phyloP scores from a whole-genome alignment of 1,284 basidiomycete species.

The Cutaneotrichosporon curvatum region DNA sequence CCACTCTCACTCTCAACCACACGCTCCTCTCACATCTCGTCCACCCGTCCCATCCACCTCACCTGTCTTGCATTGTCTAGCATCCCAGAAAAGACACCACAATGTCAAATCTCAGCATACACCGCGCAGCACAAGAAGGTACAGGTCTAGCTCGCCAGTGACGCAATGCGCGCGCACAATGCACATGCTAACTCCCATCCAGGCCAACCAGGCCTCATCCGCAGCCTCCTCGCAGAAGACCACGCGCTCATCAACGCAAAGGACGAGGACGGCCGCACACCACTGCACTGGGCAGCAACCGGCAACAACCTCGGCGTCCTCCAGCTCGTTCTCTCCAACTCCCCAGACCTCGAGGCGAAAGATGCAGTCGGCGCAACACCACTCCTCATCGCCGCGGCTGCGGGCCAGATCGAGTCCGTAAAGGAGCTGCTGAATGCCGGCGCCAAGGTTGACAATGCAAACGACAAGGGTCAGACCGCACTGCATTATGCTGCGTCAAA shows the following conservation, averaged over 20 bases:
- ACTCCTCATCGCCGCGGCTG: conserved; percentile 63
- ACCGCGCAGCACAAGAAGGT: conserved; percentile 47
- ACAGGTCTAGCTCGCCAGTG: not conserved
- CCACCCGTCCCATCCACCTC: too few species aligned
- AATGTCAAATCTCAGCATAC: conserved; percentile 25
- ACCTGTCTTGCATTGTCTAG: conserved; percentile 5
- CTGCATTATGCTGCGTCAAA: conserved; percentile 95
- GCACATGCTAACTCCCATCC: too few species aligned
- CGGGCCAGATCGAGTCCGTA: conserved; percentile 67
- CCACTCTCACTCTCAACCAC: too few species aligned
- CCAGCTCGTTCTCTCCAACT: conserved; percentile 65
- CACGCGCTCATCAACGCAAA: conserved; percentile 59
- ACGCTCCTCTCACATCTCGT: too few species aligned
- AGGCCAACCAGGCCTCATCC: conserved; percentile 72
- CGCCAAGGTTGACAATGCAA: conserved; percentile 70
- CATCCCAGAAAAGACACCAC: conserved; percentile 12
- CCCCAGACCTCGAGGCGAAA: conserved; percentile 59
- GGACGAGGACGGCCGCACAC: conserved; percentile 79
- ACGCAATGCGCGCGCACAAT: conserved; percentile 3
- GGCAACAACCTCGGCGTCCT: conserved; percentile 61
- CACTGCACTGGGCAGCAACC: conserved; percentile 83
- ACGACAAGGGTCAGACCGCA: conserved; percentile 79
- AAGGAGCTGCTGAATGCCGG: conserved; percentile 75
- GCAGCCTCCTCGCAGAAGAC: conserved; percentile 62
- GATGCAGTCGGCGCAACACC: conserved; percentile 79